Evolutionary conservation across 1,139 yeast species (phyloP).

Genomic region (Nadsonia commutata): DNA sequence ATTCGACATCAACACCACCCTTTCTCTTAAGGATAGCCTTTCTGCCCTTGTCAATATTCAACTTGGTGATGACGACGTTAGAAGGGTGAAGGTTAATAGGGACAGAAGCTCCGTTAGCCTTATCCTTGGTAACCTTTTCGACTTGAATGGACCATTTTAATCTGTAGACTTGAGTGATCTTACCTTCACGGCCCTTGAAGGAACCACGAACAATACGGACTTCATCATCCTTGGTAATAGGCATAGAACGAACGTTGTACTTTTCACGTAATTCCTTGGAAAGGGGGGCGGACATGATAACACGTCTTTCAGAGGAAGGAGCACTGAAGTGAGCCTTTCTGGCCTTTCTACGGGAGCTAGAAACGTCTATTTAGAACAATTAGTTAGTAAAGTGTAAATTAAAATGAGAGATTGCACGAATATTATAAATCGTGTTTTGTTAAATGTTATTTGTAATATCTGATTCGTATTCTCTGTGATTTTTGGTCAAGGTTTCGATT

Average conservation of each 20-base stretch:
- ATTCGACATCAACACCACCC: conserved; percentile 67
- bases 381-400: background rate
- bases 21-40: conserved; percentile 90
- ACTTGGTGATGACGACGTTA: conserved; percentile 96
- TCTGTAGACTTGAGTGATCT: conserved; percentile 97
- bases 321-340: conserved; percentile 99
- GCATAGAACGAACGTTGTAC: conserved; percentile 91
- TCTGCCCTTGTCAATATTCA: conserved; percentile 98
- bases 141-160: conserved; percentile 93
- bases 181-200: conserved; percentile 99
- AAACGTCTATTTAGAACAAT: conserved; percentile 53
- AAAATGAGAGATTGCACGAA: too few species aligned
- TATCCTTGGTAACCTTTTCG: conserved; percentile 95
- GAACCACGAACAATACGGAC: conserved; percentile 96
- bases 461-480: too few species aligned
- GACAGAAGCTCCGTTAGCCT: conserved; percentile 95
- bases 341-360: conserved; percentile 98
- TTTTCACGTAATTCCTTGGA: conserved; percentile 98
- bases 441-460: too few species aligned
- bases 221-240: conserved; percentile 97
- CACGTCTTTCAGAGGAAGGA: conserved; percentile 93
- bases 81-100: conserved; percentile 98
- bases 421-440: too few species aligned
- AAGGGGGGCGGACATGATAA: conserved; percentile 93
- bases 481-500: too few species aligned